Conservation (phyloP, 1,139 yeast genomes). For the Protomyces pachydermus region DNA sequence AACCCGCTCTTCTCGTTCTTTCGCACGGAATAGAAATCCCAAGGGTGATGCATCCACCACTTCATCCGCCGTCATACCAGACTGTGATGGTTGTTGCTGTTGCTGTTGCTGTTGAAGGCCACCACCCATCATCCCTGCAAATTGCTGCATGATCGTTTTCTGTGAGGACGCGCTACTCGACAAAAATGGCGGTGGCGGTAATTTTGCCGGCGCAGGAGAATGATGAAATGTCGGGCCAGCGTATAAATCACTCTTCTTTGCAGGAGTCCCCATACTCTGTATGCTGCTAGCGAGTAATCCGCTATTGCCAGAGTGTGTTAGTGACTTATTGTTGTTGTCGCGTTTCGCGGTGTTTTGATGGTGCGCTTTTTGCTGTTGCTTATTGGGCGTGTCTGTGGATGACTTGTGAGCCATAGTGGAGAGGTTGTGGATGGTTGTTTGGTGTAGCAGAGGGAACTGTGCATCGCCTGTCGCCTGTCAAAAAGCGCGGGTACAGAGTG, state of each 20-base stretch:
- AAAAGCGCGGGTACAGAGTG: too few species aligned
- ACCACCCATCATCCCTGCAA: neutral
- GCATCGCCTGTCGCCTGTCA: too few species aligned
- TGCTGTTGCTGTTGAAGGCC: too few species aligned
- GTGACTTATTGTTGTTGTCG: neutral
- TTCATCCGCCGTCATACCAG: neutral
- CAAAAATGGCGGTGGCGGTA: conserved; percentile 23
- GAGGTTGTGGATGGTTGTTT: neutral
- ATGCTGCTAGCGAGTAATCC: conserved; percentile 1
- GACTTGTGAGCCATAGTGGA: neutral
- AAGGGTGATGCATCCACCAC: conserved; percentile 10
- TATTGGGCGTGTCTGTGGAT: neutral
- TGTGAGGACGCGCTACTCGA: neutral
- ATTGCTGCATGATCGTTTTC: neutral
- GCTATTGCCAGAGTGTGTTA: neutral
- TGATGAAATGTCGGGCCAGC: conserved; percentile 24
- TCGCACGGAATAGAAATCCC: conserved; percentile 8
- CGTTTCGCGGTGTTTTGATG: neutral
- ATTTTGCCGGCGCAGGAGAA: conserved; percentile 21
- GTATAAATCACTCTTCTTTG: neutral
- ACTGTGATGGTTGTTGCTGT: too few species aligned
- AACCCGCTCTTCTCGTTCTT: conserved; percentile 3
- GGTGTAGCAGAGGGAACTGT: too few species aligned
- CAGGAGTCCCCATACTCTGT: neutral
- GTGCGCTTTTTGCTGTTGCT: neutral